Base-by-base conservation (phyloP, 352 stramenopile genomes). In the Phytophthora palmivora region DNA sequence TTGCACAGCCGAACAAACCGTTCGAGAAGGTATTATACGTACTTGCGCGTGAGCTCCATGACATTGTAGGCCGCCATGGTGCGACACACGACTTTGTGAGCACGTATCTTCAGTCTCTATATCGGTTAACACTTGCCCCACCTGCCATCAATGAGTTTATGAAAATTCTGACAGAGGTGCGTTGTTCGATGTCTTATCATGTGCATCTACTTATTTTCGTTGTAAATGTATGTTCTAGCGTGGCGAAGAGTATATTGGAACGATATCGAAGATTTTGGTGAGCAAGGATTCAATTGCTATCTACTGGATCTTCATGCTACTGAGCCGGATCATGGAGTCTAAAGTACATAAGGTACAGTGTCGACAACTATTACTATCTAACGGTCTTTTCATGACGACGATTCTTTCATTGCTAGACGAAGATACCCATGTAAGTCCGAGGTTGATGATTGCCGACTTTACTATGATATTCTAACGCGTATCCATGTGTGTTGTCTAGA, bases 271-370 rank as follows among this genome's bases (percentile, higher is more conserved):
- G 16, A 79, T 93, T 18, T 55, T 95, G 30, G 60, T 67, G 11
- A 83, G 74, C 26, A 71, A 81, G 12, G 73, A 72, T 18, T 74
- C 84, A 1, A 56, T 93, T 44, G 72, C 76, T 22, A 78, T 78
- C 1, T 93, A 95, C 59, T 92, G 82, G 83, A 88, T 89, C 58
- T 72, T 94, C 16, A 82, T 86, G 63, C 67, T 95, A 1, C 38
- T 95, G 42, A 51, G 69, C 12, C 80, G 84, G 8, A 26, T 93
- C 42, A 74, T 94, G 51, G 78, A 88, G 38, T 90, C 85, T 6
- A 89, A 87, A 63, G 39, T 59, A 1, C 77, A 92, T 63, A 77
- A 77, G 50, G 45, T 87, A 28, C 64, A 79, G 22, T 82, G 73
- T 49, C 80, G 82, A 9, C 72, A 88, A 43, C 72, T 90, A 15